Evolutionary conservation across 495 filamentous ascomycete genomes (phyloP), one percentile per base, ranked within the genome.

Genomic region (Penicillium fimorum): DNA sequence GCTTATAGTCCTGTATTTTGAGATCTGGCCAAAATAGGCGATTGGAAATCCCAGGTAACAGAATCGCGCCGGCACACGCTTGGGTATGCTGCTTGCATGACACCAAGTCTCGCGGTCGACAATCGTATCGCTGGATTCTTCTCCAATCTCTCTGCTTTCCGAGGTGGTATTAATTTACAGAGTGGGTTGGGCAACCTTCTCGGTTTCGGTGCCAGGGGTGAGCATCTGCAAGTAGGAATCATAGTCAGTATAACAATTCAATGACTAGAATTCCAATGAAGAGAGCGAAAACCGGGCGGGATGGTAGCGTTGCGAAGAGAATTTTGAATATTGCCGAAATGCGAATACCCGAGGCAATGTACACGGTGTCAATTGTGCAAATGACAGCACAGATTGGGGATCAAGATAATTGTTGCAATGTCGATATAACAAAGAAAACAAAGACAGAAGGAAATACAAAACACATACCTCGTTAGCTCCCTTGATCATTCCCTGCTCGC

Each of bases 401-500:
- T 27, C 37, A 11, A 18, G n/a, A 13, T 11, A 18, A 33, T 40
- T 46, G 49, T 27, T 40, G 40, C 45, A 46, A 50, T 41, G 17
- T 11, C 10, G 2, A 10, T 17, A 43, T 47, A 25, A n/a, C 35
- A 0, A 27, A 25, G 6, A n/a, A 24, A 27, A 38, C 2, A 9
- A 40, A 30, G 15, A 20, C n/a, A 22, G 58, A 50, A 24, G 11
- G 44, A 6, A 48, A 50, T 4, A n/a, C 20, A 18, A 43, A 2
- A 50, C 53, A 79, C 82, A 64, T 72, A 86, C 84, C 76, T 87
- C 83, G 66, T 84, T 84, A 55, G 81, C 89, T 71, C 85, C 83
- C 81, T 90, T 84, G 82, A 96, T 92, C 89, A 96, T 93, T 72
- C 87, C 85, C 86, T 92, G 88, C 79, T 97, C 93, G 74, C 89